These are phyloP conservation scores for Fusarium tjaetaba DNA, from an alignment of 2,329 filamentous ascomycete species.

Conservation along the genomic window DNA sequence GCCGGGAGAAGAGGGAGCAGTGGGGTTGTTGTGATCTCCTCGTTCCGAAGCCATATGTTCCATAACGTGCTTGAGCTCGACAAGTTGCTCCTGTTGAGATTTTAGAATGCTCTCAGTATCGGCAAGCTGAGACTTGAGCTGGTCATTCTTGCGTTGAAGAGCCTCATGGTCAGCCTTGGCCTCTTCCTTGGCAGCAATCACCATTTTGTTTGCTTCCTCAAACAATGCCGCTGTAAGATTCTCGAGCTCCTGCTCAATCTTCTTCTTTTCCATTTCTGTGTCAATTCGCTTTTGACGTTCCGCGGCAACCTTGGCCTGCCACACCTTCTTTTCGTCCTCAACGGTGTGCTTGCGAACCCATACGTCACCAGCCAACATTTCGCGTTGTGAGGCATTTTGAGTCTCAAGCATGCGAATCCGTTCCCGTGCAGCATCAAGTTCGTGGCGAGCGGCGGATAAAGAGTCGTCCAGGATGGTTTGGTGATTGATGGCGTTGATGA, in stretches of 20 bases:
- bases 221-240: conserved; percentile 92
- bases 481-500: conserved; percentile 97
- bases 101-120: conserved; percentile 87
- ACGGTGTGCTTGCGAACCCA: conserved; percentile 78
- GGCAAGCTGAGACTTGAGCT: conserved; percentile 83
- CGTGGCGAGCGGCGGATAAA: conserved; percentile 81
- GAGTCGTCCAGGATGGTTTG: conserved; percentile 92
- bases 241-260: conserved; percentile 92
- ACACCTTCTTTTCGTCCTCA: conserved; percentile 74
- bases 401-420: conserved; percentile 75
- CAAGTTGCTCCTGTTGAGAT: conserved; percentile 92
- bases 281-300: conserved; percentile 73
- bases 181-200: conserved; percentile 86
- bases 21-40: conserved; percentile 77
- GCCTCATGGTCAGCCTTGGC: conserved; percentile 85
- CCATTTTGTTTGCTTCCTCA: conserved; percentile 98
- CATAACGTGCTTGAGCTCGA: conserved; percentile 91
- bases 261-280: conserved; percentile 82
- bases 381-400: conserved; percentile 72
- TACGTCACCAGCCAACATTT: conserved; percentile 77
- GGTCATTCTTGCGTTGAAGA: conserved; percentile 85
- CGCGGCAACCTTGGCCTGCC: conserved; percentile 68
- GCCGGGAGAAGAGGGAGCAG: conserved; percentile 84
- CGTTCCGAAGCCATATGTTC: conserved; percentile 81
- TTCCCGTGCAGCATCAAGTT: conserved; percentile 78